Evolutionary conservation across 345 rosid species (phyloP), one percentile per base, ranked within the genome.

Genomic region (Chamaenerion angustifolium): DNA sequence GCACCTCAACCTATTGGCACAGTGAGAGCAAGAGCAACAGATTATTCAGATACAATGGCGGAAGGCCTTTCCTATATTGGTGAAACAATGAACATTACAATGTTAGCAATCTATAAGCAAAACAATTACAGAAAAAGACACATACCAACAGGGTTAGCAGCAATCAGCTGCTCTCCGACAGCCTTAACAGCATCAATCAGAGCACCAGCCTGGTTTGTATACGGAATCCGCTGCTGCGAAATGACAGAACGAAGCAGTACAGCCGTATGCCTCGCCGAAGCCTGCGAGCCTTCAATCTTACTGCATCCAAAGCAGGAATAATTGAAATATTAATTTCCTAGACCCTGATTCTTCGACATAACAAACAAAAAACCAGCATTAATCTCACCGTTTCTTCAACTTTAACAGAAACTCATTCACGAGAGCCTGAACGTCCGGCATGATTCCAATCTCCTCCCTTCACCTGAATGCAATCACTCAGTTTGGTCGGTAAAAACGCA

Each of bases 211-310:
- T 88, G 95, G 58, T 84, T 81, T 1, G 76, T 76, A 59, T 79
- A 71, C 37, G 95, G 94, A 49, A 93, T 77, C 12, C 95, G 77
- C 51, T 80, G 92, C 68, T 84, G 84, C 0, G 99, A 93, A 55
- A 93, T 93, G 53, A 93, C 96, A 0, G 86, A 80, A 42, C 96
- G 74, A 45, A 93, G 79, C 48, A 93, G 71, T 57, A 84, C 94
- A 11, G 86, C 94, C 0, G 99, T 75, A 66, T 62, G 83, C 76
- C 68, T 79, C 2, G 99, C 90, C 12, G 95, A 87, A 17, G 96
- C 94, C 17, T 82, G 96, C 43, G 96, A 88, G 43, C 99, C 99
- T 65, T 93, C 99, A 25, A 93, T 81, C 82, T 84, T 80, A 45
- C 96, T 85, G 88, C 17, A 50, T 50, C 11, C 19, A 31, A 14